These are phyloP conservation scores for Simplicillium aogashimaense DNA, from an alignment of 2,329 filamentous ascomycete genomes.

Conservation along the genomic window DNA sequence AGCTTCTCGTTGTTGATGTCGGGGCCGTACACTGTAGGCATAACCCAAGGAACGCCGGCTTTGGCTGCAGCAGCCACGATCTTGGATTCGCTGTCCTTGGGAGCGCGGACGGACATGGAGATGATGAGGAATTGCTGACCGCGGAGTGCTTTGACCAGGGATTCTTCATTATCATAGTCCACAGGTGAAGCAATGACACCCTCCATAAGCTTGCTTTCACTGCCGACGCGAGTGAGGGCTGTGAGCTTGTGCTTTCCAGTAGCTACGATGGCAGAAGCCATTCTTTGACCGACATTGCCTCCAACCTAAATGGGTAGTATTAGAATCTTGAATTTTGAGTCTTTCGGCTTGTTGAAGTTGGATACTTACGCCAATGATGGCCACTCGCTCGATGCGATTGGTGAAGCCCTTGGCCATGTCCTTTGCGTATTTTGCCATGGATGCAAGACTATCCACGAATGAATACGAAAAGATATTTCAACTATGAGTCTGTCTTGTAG, in stretches of 20 bases:
- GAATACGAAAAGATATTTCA: too few species aligned
- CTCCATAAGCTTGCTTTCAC: slow-evolving; percentile 28
- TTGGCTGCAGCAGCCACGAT: slow-evolving; percentile 38
- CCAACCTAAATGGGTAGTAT: slow-evolving; percentile 17
- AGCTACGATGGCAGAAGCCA: slow-evolving; percentile 31
- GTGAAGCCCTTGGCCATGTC: slow-evolving; percentile 25
- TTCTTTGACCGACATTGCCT: slow-evolving; percentile 29
- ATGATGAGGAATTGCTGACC: slow-evolving; percentile 47
- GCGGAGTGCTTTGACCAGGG: slow-evolving; percentile 36
- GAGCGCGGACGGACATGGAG: slow-evolving; percentile 29
- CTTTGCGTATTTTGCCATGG: slow-evolving; percentile 16
- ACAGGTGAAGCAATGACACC: slow-evolving; percentile 30
- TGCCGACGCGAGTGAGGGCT: slow-evolving; percentile 37
- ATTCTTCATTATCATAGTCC: slow-evolving; percentile 30
- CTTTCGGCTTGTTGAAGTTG: slow-evolving; percentile 15
- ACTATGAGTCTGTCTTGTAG: too few species aligned
- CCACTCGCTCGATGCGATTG: slow-evolving; percentile 31
- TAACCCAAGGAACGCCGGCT: slow-evolving; percentile 38
- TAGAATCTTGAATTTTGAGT: slow-evolving; percentile 5
- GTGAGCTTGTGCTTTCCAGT: slow-evolving; percentile 42
- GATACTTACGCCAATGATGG: slow-evolving; percentile 36
- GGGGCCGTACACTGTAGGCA: slow-evolving; percentile 36
- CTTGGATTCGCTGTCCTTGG: slow-evolving; percentile 29
- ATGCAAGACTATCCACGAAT: too few species aligned
- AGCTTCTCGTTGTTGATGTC: slow-evolving; percentile 19